These are phyloP conservation scores for Gynochthodes officinalis DNA, from an alignment of 257 asterid species.

Conservation along the genomic window DNA sequence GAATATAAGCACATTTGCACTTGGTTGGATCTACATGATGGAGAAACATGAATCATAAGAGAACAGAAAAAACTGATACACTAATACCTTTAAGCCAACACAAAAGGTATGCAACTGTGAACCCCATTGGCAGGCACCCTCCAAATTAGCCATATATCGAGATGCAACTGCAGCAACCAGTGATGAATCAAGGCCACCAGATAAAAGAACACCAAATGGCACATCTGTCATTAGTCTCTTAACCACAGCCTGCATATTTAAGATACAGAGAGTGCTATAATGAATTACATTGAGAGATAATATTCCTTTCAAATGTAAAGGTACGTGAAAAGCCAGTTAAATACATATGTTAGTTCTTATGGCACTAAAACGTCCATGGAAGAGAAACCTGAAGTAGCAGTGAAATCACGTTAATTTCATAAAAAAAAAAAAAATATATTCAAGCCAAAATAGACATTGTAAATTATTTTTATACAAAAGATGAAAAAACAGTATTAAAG, in stretches of 20 bases:
- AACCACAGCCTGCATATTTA: constrained; percentile 65
- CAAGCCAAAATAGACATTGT: not conserved
- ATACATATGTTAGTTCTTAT: not conserved
- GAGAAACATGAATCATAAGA: constrained; percentile 11
- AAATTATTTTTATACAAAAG: not conserved
- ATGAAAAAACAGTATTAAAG: not conserved
- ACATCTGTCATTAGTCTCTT: constrained; percentile 99
- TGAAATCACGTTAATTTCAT: not conserved
- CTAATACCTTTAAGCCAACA: constrained; percentile 75
- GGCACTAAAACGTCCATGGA: not conserved
- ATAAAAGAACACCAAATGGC: constrained; percentile 97
- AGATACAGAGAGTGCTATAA: constrained; percentile 21
- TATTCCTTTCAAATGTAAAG: constrained; percentile 20
- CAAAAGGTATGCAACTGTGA: constrained; percentile 81
- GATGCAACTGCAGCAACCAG: constrained; percentile 98
- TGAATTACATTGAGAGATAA: not conserved
- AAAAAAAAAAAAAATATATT: not conserved
- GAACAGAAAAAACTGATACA: constrained; percentile 1
- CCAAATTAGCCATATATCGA: constrained; percentile 71
- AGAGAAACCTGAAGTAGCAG: not conserved
- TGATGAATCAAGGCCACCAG: constrained; percentile 98
- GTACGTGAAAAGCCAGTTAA: constrained; percentile 39
- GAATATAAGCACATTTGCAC: not conserved
- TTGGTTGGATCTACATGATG: constrained; percentile 3
- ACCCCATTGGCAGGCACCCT: constrained; percentile 86